Percentiles rank a stretch among this genome's conserved stretches.
phyloP scores from a whole-genome alignment of 2,329 filamentous ascomycete genomes.

The Dothistroma septosporum region DNA sequence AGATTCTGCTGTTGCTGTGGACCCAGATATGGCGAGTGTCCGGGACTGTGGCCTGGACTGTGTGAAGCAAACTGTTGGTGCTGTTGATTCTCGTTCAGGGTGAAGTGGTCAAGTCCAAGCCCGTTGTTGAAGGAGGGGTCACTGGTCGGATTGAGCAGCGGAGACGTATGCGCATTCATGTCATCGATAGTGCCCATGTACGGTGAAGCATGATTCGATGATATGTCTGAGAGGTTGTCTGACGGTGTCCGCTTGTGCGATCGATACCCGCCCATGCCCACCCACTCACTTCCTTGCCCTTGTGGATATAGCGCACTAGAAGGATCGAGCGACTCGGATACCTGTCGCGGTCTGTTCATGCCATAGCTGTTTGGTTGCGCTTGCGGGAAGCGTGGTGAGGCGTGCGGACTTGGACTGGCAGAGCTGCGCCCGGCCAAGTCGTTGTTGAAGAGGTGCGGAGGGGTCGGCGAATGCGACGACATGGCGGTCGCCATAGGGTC shows the following conservation, averaged over 20 bases:
- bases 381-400: constrained; percentile 53
- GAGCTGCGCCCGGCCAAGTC: constrained; percentile 52
- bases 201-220: constrained; percentile 72
- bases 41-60: constrained; percentile 49
- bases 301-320: constrained; percentile 56
- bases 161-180: constrained; percentile 73
- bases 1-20: constrained; percentile 63
- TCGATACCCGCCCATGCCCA: constrained; percentile 61
- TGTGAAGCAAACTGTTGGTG: constrained; percentile 21
- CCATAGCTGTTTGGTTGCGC: constrained; percentile 45
- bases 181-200: constrained; percentile 72
- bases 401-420: constrained; percentile 50
- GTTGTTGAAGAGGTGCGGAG: constrained; percentile 52
- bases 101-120: constrained; percentile 73
- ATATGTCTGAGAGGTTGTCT: constrained; percentile 83
- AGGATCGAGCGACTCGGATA: constrained; percentile 55
- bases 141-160: constrained; percentile 67
- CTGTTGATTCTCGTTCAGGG: constrained; percentile 61
- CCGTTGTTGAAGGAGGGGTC: constrained; percentile 76
- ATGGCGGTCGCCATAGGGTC: constrained; percentile 50
- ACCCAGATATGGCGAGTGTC: constrained; percentile 59
- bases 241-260: constrained; percentile 80
- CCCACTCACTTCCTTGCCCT: constrained; percentile 54
- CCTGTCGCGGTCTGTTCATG: constrained; percentile 55
- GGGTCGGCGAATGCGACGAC: constrained; percentile 49